Evolutionary conservation across 352 stramenopile genomes (phyloP), one percentile per base, ranked within the genome.

Genomic region (Globisporangium cylindrosporum): DNA sequence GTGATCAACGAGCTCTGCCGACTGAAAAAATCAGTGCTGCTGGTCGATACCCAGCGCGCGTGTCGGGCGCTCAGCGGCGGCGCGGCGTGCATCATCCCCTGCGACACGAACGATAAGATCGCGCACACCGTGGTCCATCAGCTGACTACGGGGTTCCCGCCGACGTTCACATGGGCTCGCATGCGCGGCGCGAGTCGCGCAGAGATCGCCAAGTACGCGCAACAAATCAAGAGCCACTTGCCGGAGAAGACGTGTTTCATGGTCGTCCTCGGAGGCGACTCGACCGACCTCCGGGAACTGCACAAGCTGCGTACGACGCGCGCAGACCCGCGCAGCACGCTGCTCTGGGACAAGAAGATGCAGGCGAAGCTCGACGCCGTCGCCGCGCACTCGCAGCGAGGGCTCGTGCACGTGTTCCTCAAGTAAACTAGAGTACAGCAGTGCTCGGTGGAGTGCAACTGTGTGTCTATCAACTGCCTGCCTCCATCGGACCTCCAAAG

Each of bases 271-370:
- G 75, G 68, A 1, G 79, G 82, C 14, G 76, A 85, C 63, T 86
- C 78, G 22, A 82, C 62, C 14, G 74, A 85, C 49, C 66, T 95
- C 15, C 84, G 86, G 7, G 82, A 84, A 49, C 70, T 94, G 36
- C 86, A 95, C 75, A 91, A 93, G 65, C 76, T 90, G 36, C 84
- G 88, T 53, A 93, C 83, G 32, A 90, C 88, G 20, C 86, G 86
- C 20, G 82, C 77, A 12, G 86, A 95, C 60, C 86, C 86, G 41
- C 79, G 86, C 2, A 88, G 79, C 60, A 92, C 88, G 57, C 71
- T 95, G 25, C 73, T 87, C 64, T 95, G 88, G 88, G 84, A 94
- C 70, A 90, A 91, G 59, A 71, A 71, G 29, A 75, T 91, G 73
- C 84, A 95, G 71, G 60, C 78, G 36, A 74, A 76, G 56, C 70